Evolutionary conservation across 2,329 filamentous ascomycete genomes (phyloP), one percentile per base, ranked within the genome.

Genomic region (Hyphodiscus sp.): DNA sequence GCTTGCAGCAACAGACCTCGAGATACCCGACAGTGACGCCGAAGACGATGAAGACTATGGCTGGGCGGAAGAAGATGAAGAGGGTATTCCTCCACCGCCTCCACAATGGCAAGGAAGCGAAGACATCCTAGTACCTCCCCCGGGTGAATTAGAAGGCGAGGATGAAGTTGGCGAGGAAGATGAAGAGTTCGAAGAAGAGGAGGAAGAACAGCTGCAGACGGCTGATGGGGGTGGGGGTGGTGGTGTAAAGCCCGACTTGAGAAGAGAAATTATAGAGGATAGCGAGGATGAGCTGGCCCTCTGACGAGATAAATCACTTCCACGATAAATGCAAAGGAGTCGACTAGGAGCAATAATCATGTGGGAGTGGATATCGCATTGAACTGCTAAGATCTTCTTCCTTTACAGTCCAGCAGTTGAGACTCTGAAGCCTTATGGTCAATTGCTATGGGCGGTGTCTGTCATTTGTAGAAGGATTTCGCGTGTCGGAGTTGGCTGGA

Each of bases 51-150:
- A 89, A 58, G 82, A 87, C 63, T 89, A 88, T 63, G 85, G 84
- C 15, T 90, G 86, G 86, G 79, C 78, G 41, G 80, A 86, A 50
- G 79, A 82, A 45, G 82, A 85, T 61, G 83, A 86, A 53, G 77
- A 79, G 52, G 75, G 78, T 49, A 71, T 83, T 61, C 81, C 82
- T 11, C 72, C 71, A 2, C 78, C 77, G 68, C 81, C 81, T n/a
- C 80, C 81, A 9, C 82, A 85, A 65, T 85, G 81, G 80, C 82
- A 85, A 68, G 82, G 82, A 19, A 85, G 81, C 60, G 82, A 86
- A 62, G 82, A 85, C 63, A 70, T 84, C 45, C 70, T 85, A 38
- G 71, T 83, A 23, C 59, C 61, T 2, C 50, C 49, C 8, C 56
- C 52, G 7, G 58, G 47, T 11, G 61, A 61, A 19, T 18, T 55